Evolutionary conservation across 2,329 filamentous ascomycete species (phyloP), one percentile per base, ranked within the genome.

Genomic region (Tetracladium maxilliforme): DNA sequence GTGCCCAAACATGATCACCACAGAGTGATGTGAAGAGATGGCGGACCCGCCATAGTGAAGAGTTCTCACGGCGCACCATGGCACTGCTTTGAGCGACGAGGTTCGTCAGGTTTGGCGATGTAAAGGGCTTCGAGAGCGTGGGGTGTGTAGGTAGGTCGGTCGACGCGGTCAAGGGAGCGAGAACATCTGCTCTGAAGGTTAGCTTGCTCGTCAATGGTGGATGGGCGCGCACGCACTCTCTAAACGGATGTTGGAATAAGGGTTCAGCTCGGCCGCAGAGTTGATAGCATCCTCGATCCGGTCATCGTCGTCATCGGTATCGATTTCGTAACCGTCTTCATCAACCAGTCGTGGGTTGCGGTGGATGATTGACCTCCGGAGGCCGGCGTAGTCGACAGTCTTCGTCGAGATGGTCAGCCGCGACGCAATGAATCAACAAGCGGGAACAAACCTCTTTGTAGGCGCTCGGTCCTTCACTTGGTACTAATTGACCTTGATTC

Each of bases 321-420:
- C 74, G 28, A 83, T 56, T 33, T 81, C 71, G 43, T 79, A 83
- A 33, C 80, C 80, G 38, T 87, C 79, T 22, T 81, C 71, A 49
- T 87, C 80, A 35, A 80, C 57, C 23, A 80, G 58, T 8, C 69
- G 65, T 5, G 77, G 76, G 38, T 84, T 87, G 36, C 67, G 69
- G 46, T 70, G 70, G 34, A 92, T 71, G 36, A 86, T 81, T 27
- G 71, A 61, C 43, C 82, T 66, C 30, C 64, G 59, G 42, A 77
- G 75, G 30, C 81, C 81, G 17, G 69, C 76, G 45, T 83, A 79
- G 29, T 81, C 72, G 38, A 84, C 64, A 36, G 62, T 58, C 76
- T 84, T 10, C n/a, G 15, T 12, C 11, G 25, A 26, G 21, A 19
- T 25, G 18, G 30, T 26, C 16, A 14, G 29, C 23, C 17, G 23